These are phyloP conservation scores for Zygosaccharomyces siamensis DNA, from an alignment of 805 yeast species.

Conservation along the genomic window DNA sequence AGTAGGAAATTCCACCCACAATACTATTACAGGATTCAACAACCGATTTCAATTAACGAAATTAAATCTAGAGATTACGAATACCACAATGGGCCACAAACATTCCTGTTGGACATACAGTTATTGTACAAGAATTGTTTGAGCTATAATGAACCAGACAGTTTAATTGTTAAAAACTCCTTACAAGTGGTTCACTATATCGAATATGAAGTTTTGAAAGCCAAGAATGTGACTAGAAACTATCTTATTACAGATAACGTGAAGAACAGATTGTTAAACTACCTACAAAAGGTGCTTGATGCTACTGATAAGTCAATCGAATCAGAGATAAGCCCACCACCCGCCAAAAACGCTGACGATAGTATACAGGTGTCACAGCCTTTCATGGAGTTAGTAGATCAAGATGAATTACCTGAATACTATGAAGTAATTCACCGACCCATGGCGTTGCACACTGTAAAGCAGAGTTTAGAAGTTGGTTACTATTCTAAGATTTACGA, in stretches of 20 bases:
- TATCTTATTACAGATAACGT: constrained; percentile 28
- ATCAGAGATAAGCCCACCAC: constrained; percentile 15
- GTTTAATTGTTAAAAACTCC: constrained; percentile 66
- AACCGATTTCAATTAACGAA: constrained; percentile 68
- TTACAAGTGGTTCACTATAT: constrained; percentile 52
- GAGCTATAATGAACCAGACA: constrained; percentile 61
- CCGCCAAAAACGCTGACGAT: constrained; percentile 23
- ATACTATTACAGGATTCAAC: constrained; percentile 59
- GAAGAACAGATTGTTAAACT: constrained; percentile 18
- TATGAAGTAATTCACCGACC: constrained; percentile 67
- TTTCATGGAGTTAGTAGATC: constrained; percentile 69
- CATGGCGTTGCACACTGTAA: constrained; percentile 62
- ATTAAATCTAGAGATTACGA: constrained; percentile 43
- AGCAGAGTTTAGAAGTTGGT: constrained; percentile 47
- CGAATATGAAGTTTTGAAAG: constrained; percentile 43
- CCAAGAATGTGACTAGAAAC: constrained; percentile 33
- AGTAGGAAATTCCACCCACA: constrained; percentile 72
- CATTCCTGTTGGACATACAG: constrained; percentile 55
- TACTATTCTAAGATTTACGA: constrained; percentile 51
- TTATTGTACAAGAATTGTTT: constrained; percentile 67
- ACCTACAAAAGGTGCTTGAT: constrained; percentile 27
- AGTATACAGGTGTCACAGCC: constrained; percentile 51
- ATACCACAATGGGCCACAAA: constrained; percentile 32
- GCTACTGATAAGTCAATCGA: constrained; percentile 27
- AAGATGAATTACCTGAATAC: constrained; percentile 73